Percentiles rank a stretch among this genome's conserved stretches.
phyloP scores from a whole-genome alignment of 441 rosid species.

The Aquilaria agallochum region DNA sequence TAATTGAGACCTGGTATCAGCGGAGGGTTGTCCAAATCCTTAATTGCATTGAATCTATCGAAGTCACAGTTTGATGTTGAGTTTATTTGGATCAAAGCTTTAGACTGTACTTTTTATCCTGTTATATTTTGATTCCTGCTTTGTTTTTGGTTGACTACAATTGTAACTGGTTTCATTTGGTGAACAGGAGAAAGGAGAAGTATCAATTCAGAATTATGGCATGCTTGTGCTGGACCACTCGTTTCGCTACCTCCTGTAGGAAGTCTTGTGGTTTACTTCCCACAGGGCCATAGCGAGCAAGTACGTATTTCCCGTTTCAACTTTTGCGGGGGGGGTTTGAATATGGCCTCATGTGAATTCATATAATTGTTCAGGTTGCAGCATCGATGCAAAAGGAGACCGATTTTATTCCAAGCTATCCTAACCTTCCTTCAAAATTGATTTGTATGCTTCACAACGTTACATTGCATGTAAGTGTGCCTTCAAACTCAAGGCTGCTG shows the following conservation, averaged over 20 bases:
- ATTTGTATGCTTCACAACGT: conserved; percentile 90
- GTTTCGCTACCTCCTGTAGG: conserved; percentile 91
- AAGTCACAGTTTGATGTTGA: no score
- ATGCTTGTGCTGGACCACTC: conserved; percentile 98
- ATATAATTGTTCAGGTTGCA: conserved; percentile 58
- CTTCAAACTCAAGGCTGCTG: conserved; percentile 2
- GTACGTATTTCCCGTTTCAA: conserved; percentile 28
- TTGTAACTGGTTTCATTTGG: conserved; percentile 18
- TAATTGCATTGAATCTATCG: no score
- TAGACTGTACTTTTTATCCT: no score
- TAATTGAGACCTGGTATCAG: no score
- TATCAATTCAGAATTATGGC: conserved; percentile 94
- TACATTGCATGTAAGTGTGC: conserved; percentile 68
- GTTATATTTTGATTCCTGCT: no score
- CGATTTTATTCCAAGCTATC: conserved; percentile 83
- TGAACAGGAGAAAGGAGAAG: conserved; percentile 69
- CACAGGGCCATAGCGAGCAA: conserved; percentile 99
- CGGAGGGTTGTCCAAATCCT: no score
- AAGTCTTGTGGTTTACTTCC: conserved; percentile 96
- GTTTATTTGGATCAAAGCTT: no score
- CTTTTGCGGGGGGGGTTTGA: conserved; percentile 8
- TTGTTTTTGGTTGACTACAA: no score
- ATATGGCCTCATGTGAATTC: conserved; percentile 15
- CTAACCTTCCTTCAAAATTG: conserved; percentile 91
- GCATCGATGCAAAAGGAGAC: conserved; percentile 95